These are phyloP conservation scores for Torulaspora globosa DNA, from an alignment of 1,139 yeast genomes.

Conservation along the genomic window DNA sequence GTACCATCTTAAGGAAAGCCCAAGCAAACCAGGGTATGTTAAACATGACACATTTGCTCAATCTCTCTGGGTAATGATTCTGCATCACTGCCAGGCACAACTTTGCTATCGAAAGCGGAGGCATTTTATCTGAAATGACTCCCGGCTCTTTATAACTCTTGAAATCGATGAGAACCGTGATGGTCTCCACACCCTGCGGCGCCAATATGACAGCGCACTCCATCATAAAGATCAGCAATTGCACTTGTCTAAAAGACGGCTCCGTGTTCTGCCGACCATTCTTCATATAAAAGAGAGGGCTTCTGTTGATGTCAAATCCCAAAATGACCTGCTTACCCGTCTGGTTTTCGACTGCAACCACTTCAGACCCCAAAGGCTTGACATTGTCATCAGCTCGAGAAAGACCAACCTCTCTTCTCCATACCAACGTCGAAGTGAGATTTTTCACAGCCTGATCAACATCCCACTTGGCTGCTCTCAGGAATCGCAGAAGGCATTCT, in stretches of 20 bases:
- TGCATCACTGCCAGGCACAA: slow-evolving; percentile 84
- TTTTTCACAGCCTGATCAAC: slow-evolving; percentile 64
- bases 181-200: slow-evolving; percentile 93
- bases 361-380: slow-evolving; percentile 52
- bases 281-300: slow-evolving; percentile 84
- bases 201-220: slow-evolving; percentile 82
- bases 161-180: slow-evolving; percentile 85
- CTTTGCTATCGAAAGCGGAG: slow-evolving; percentile 48
- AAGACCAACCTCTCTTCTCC: slow-evolving; percentile 92
- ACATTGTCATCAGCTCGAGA: slow-evolving; percentile 47
- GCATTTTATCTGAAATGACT: slow-evolving; percentile 37
- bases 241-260: slow-evolving; percentile 79
- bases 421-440: slow-evolving; percentile 66
- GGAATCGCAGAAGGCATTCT: slow-evolving; percentile 81
- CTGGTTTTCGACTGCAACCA: slow-evolving; percentile 66
- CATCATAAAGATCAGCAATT: slow-evolving; percentile 84
- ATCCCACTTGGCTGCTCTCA: slow-evolving; percentile 89
- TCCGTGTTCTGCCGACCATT: slow-evolving; percentile 93
- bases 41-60: slow-evolving; percentile 80
- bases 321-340: slow-evolving; percentile 85
- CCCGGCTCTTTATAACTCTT: slow-evolving; percentile 55
- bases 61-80: slow-evolving; percentile 88
- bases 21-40: slow-evolving; percentile 88
- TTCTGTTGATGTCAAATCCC: slow-evolving; percentile 78
- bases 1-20: slow-evolving; percentile 78